Evolutionary conservation across 108 stramenopile species (phyloP), one percentile per base, ranked within the genome.

Genomic region (Pseudonitzschia multiseries): DNA sequence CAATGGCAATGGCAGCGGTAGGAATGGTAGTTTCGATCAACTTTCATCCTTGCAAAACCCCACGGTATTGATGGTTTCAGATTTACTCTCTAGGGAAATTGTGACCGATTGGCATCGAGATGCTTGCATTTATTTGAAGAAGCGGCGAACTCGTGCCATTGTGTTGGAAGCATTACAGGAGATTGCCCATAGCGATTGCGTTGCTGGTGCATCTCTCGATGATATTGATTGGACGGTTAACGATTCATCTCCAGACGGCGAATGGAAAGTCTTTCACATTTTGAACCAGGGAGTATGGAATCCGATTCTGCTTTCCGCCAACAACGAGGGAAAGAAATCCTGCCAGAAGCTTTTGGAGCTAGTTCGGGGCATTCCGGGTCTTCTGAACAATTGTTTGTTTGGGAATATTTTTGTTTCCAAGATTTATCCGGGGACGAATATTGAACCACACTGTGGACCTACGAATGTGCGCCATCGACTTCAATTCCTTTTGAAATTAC

Each of bases 381-480:
- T 76, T 6, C 13, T 68, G 18, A 57, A 73, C 22, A 67, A 63
- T 26, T 73, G 72, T 51, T 41, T 74, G 31, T 79, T 79, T 70
- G 78, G 78, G 10, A 79, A 79, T 61, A 67, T 40, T 22, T 64
- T 79, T 43, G 42, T 79, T 26, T 79, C 78, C n/a, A 71, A 72
- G 17, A 67, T 79, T 32, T 61, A 61, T 60, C 67, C 72, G 5
- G 78, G 72, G 29, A 79, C 78, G 8, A 32, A 14, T 26, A 79
- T 79, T 18, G 78, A 79, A 48, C 53, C 66, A 15, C 87, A 88
- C 73, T 88, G 85, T 65, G 87, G 87, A 27, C 87, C 87, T 41
- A 83, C 83, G 2, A 88, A 88, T 78, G 71, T 86, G 2, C 57
- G 87, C 42, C 82, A 79, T 67, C 83, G 87, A 36, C 81, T 85